Evolutionary conservation across 2,329 filamentous ascomycete species (phyloP).

Genomic region (Ambrosiella beaveri): DNA sequence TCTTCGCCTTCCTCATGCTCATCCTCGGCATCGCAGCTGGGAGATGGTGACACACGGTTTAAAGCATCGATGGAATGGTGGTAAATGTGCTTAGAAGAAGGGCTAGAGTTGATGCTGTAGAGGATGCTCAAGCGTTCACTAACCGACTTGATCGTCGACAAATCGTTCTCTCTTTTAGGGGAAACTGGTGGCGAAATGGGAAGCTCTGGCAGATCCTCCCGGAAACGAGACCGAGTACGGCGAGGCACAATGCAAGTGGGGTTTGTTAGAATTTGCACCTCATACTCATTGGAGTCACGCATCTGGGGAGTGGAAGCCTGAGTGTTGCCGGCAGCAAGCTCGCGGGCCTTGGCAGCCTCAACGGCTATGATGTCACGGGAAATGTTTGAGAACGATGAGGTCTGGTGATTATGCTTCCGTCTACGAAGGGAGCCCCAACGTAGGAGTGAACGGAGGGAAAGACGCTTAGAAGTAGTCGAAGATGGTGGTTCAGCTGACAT

Average conservation of each 20-base stretch:
- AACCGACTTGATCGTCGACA: slow-evolving; percentile 12
- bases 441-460: slow-evolving; percentile 12
- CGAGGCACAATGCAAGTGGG: slow-evolving; percentile 39
- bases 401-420: slow-evolving; percentile 16
- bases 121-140: slow-evolving; percentile 10
- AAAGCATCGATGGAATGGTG: slow-evolving; percentile 12
- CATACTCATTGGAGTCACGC: slow-evolving; percentile 14
- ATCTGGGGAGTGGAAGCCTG: slow-evolving; percentile 8
- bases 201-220: slow-evolving; percentile 77
- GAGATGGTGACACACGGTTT: slow-evolving; percentile 6
- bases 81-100: slow-evolving; percentile 1
- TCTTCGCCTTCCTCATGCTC: slow-evolving; percentile 16
- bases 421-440: slow-evolving; percentile 15
- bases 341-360: slow-evolving; percentile 22
- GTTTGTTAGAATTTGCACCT: slow-evolving; percentile 18
- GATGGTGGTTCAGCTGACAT: slow-evolving; percentile 6
- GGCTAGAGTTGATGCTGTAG: slow-evolving; percentile 9
- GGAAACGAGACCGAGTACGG: slow-evolving; percentile 76
- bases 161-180: slow-evolving; percentile 11
- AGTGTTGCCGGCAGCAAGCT: slow-evolving; percentile 22
- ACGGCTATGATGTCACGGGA: slow-evolving; percentile 21
- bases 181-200: slow-evolving; percentile 76
- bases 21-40: slow-evolving; percentile 13
- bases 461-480: slow-evolving; percentile 6
- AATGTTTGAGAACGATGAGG: slow-evolving; percentile 15